Base-by-base conservation (phyloP, 495 filamentous ascomycete species). In the Penicillium turbatum region DNA sequence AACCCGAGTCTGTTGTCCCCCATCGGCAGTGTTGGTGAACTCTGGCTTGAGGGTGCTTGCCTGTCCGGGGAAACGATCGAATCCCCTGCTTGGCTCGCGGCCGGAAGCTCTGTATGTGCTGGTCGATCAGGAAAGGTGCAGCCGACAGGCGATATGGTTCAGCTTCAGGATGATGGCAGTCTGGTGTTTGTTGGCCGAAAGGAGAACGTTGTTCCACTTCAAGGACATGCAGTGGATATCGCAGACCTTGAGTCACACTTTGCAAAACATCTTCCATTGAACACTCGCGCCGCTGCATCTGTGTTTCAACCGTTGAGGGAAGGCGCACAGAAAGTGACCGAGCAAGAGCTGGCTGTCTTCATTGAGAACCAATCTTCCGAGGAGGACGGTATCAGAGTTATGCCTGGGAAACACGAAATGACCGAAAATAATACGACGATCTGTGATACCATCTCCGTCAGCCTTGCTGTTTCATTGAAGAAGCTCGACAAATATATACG, bases 221-320 rank as follows among this genome's bases (percentile, higher is more conserved):
- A 74, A 35, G 71, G 70, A 16, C 67, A 74, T 53, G 66, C 66
- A 17, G 62, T 72, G 16, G 61, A 71, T 44, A 69, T 68, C 19
- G 40, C 65, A 12, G 69, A 72, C 11, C 47, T 73, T 26, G 68
- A 68, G 38, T 29, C 48, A 2, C 61, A 74, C 43, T 47, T 72
- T 39, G 11, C 53, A 3, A 49, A 48, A 54, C 57, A 69, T 11
- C 64, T 74, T 3, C 65, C 70, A 16, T 29, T 60, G 2, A 41
- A 43, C 2, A 54, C 66, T 52, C 62, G 63, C 34, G 62, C 63
- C 11, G 60, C 64, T 39, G 59, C 62, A 35, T 58, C 57, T 21
- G 57, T 67, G 10, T 40, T 66, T 32, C 56, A 67, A 32, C 46
- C 56, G 2, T 45, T 46, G 11, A 41, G 47, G 5, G 55, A 67